Conservation (phyloP, 202 grass and related monocot genomes). For the Carex arenaria region DNA sequence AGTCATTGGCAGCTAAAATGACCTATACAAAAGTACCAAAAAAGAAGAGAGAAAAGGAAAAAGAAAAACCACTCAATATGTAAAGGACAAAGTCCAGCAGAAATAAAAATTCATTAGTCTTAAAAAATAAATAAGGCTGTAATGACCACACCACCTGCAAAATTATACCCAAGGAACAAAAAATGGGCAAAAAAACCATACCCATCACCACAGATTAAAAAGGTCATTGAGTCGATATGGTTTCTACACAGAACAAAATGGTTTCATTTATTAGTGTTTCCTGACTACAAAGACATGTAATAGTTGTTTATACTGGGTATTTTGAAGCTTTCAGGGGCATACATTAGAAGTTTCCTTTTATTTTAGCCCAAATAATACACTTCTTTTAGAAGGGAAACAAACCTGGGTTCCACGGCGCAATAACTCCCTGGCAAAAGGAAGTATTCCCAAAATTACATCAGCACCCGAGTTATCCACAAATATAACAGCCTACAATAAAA, state of each 20-base stretch:
- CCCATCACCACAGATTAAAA: not conserved
- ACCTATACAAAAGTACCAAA: slow-evolving; percentile 35
- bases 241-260: not conserved
- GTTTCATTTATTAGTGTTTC: not conserved
- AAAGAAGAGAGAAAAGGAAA: not conserved
- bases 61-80: not conserved
- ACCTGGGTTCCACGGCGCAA: slow-evolving; percentile 84
- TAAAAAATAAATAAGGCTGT: not conserved
- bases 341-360: not conserved
- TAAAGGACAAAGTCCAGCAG: not conserved
- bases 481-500: slow-evolving; percentile 69
- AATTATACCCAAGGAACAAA: not conserved
- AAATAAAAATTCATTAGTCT: not conserved
- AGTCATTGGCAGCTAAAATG: slow-evolving; percentile 94
- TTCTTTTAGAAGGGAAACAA: slow-evolving; percentile 26
- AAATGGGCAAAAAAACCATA: not conserved
- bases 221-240: not conserved
- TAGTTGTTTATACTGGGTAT: not conserved
- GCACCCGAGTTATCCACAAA: slow-evolving; percentile 99
- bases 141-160: not conserved
- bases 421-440: slow-evolving; percentile 95
- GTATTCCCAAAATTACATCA: slow-evolving; percentile 90
- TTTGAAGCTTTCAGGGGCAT: not conserved
- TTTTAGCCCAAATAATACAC: not conserved
- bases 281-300: not conserved